phyloP scores from a whole-genome alignment of 768 basidiomycete genomes.

The Antrodiella citrinella region DNA sequence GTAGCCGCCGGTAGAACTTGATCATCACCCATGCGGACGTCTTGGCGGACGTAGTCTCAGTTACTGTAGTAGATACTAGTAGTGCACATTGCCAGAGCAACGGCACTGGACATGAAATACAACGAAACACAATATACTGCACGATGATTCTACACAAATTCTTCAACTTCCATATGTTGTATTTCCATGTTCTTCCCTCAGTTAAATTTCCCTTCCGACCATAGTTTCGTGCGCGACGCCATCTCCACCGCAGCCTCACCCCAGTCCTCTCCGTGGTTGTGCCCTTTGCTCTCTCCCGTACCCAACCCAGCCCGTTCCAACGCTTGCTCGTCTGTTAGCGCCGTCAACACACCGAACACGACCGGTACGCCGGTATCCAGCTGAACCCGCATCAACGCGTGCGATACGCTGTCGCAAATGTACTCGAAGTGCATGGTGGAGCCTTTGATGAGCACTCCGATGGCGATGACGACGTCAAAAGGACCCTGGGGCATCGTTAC shows the following conservation, averaged over 20 bases:
- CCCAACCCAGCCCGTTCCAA: constrained; percentile 90
- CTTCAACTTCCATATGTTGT: neutral
- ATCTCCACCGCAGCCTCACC: constrained; percentile 95
- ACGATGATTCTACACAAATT: neutral
- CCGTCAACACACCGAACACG: constrained; percentile 94
- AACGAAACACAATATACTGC: neutral
- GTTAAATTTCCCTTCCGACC: constrained; percentile 62
- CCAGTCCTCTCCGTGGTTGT: constrained; percentile 99
- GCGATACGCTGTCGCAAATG: constrained; percentile 89
- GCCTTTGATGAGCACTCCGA: constrained; percentile 97
- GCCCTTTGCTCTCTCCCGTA: constrained; percentile 59
- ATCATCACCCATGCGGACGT: too few relatives aligned
- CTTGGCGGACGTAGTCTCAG: too few relatives aligned
- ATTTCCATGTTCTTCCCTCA: constrained; percentile 17
- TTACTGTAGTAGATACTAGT: too few relatives aligned
- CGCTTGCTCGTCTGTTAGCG: constrained; percentile 89
- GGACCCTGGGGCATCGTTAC: constrained; percentile 45
- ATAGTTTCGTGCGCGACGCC: constrained; percentile 57
- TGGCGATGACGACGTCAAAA: constrained; percentile 94
- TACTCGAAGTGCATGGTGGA: constrained; percentile 99
- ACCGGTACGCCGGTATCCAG: constrained; percentile 91
- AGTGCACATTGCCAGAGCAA: neutral
- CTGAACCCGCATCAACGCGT: constrained; percentile 92
- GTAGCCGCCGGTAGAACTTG: too few relatives aligned
- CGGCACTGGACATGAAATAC: neutral